Evolutionary conservation across 371 early-diverging fungal species (phyloP), one percentile per base, ranked within the genome.

Genomic region (Mucor irregularis): DNA sequence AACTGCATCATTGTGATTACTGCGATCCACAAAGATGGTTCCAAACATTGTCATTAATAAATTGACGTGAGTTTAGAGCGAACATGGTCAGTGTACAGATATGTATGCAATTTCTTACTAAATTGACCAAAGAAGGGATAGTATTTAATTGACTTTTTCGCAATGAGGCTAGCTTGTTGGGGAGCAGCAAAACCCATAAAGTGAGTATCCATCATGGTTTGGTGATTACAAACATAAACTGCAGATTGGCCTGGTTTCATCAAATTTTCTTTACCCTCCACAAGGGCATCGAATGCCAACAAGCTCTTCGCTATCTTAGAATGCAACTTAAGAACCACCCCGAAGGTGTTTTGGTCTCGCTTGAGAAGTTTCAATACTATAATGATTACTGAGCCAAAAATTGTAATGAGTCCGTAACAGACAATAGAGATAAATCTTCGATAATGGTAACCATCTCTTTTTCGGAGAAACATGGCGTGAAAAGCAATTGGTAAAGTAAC

Each of bases 1-100:
- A 30, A 92, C 81, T 5, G 95, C 92, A 52, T 77, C 86, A 29
- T 81, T 71, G 51, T 85, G 81, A 74, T 94, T 95, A 43, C 83
- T 83, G 40, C 97, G 90, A 69, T 94, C 88, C 60, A 96, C 86
- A 58, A 97, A 95, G 55, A 96, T 84, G 49, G 93, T 83, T 35
- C 85, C 84, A 55, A 82, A 83, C 58, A 92, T 68, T 19, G 61
- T 76, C 89, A 92, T 88, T 86, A n/a, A n/a, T n/a, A n/a, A n/a
- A n/a, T n/a, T n/a, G n/a, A n/a, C n/a, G n/a, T n/a, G n/a, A n/a
- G 4, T 24, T 4, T 8, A 3, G 29, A 37, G n/a, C 17, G 7
- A 39, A 38, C 16, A 39, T n/a, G n/a, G n/a, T n/a, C n/a, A 39
- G 14, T 4, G 17, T 39, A 21, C 5, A 39, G n/a, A n/a, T n/a